Evolutionary conservation across 2,329 filamentous ascomycete genomes (phyloP).

Genomic region (Didymella keratinophila): DNA sequence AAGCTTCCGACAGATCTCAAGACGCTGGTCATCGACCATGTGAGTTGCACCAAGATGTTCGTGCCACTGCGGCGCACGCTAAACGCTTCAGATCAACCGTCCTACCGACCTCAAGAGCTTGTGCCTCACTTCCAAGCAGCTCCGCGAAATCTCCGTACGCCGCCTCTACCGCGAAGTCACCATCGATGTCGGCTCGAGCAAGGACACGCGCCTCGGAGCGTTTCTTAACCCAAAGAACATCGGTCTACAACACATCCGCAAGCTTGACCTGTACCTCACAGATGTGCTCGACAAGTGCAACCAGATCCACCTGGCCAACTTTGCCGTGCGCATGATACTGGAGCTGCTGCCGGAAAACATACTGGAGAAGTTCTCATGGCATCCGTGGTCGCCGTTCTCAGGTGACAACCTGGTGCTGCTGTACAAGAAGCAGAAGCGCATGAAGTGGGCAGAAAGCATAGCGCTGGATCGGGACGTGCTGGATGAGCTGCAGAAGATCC

Average conservation of each 20-base stretch:
- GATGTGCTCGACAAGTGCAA: conserved; percentile 55
- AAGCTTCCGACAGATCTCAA: conserved; percentile 51
- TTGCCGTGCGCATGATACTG: conserved; percentile 58
- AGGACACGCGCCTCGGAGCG: conserved; percentile 54
- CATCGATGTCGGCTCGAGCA: conserved; percentile 56
- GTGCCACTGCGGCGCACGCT: conserved; percentile 6
- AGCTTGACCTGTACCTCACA: conserved; percentile 57
- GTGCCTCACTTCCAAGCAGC: conserved; percentile 57
- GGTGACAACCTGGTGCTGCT: conserved; percentile 58
- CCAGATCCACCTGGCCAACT: conserved; percentile 56
- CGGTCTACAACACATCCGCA: conserved; percentile 56
- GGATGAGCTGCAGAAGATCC: conserved; percentile 53
- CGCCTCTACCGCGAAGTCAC: conserved; percentile 57
- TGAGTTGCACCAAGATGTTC: conserved; percentile 29
- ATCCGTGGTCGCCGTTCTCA: conserved; percentile 58
- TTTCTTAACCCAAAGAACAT: conserved; percentile 58
- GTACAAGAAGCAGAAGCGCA: conserved; percentile 57
- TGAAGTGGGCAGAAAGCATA: conserved; percentile 60
- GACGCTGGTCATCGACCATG: conserved; percentile 50
- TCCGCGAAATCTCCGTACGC: conserved; percentile 57
- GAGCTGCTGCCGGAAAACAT: conserved; percentile 59
- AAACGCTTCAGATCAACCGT: conserved; percentile 49
- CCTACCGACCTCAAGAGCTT: conserved; percentile 58
- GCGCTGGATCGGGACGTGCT: conserved; percentile 54
- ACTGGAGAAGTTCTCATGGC: conserved; percentile 60